Conservation (phyloP, 2,329 filamentous ascomycete species). For the Sphaerulina vaccinii region DNA sequence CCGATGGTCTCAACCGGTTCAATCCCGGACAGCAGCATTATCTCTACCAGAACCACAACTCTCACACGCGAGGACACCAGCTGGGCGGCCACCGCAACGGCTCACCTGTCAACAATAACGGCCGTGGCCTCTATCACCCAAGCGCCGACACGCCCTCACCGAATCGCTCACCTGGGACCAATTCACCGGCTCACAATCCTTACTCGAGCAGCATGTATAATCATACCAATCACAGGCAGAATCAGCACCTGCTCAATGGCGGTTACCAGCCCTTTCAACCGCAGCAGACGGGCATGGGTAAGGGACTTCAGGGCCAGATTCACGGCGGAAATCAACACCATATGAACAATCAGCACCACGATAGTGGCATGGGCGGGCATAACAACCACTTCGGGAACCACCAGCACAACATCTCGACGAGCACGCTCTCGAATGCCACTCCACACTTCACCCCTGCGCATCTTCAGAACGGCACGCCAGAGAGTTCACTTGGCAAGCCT, state of each 20-base stretch:
- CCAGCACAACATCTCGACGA: slow-evolving; percentile 59
- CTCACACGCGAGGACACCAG: slow-evolving; percentile 46
- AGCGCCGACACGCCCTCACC: slow-evolving; percentile 56
- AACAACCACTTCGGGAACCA: slow-evolving; percentile 59
- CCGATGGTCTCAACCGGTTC: slow-evolving; percentile 66
- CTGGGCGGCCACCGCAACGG: slow-evolving; percentile 46
- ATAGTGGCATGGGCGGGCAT: slow-evolving; percentile 54
- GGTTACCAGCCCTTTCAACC: slow-evolving; percentile 56
- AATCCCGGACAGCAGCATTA: slow-evolving; percentile 56
- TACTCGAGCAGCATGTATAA: slow-evolving; percentile 70
- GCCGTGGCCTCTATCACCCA: slow-evolving; percentile 44
- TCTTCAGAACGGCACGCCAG: slow-evolving; percentile 60
- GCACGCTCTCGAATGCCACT: slow-evolving; percentile 64
- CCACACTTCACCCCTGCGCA: slow-evolving; percentile 61
- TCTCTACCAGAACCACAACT: slow-evolving; percentile 54
- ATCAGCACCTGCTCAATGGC: slow-evolving; percentile 74
- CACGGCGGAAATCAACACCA: slow-evolving; percentile 45
- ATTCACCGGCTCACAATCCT: slow-evolving; percentile 58
- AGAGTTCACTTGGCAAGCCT: slow-evolving; percentile 53
- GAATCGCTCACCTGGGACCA: slow-evolving; percentile 56
- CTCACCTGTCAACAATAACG: slow-evolving; percentile 44
- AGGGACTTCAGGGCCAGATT: slow-evolving; percentile 65
- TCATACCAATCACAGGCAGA: slow-evolving; percentile 63
- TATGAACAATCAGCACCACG: slow-evolving; percentile 45
- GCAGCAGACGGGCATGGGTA: slow-evolving; percentile 61